A percentile compares a stretch with the other conserved stretches of the same genome.
Evolutionary conservation across 164 flowering plant species (phyloP).

Genomic region (Kingdonia uniflora): DNA sequence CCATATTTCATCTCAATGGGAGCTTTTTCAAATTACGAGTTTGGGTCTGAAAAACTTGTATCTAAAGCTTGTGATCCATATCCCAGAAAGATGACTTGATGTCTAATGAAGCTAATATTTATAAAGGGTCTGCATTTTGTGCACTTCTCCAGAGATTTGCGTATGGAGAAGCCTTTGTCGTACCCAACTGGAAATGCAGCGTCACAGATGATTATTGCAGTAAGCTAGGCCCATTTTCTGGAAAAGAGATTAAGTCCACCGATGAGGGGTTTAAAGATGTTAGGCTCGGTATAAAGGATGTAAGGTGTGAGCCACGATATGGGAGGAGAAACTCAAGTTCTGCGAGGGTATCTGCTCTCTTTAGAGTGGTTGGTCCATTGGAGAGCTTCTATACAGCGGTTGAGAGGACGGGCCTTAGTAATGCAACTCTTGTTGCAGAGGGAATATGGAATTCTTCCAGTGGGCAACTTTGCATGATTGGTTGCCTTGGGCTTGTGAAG

Average conservation of each 20-base stretch:
- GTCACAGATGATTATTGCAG: conserved; percentile 47
- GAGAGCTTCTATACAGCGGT: conserved; percentile 31
- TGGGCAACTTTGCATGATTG: conserved; percentile 94
- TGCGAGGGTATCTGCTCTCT: conserved; percentile 49
- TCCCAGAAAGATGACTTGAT: conserved; percentile 40
- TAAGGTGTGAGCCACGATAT: conserved; percentile 39
- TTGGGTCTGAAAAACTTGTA: conserved; percentile 41
- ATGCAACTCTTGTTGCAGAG: conserved; percentile 66
- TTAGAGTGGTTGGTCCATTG: conserved; percentile 44
- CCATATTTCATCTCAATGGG: conserved; percentile 43
- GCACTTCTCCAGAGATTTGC: conserved; percentile 32
- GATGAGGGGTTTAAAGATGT: conserved; percentile 55
- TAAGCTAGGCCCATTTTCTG: conserved; percentile 60
- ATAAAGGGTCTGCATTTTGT: conserved; percentile 51
- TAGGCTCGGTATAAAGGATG: conserved; percentile 42
- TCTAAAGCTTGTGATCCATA: conserved; percentile 65
- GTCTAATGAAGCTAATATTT: conserved; percentile 26
- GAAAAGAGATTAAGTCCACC: conserved; percentile 38
- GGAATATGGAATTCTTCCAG: conserved; percentile 76
- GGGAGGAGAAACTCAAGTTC: conserved; percentile 16
- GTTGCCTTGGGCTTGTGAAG: conserved; percentile 45
- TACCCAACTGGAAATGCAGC: conserved; percentile 83
- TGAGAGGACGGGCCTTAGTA: conserved; percentile 46
- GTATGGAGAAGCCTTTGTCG: conserved; percentile 30
- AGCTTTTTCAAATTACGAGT: conserved; percentile 33